A percentile compares a stretch with the other conserved stretches of the same genome.
These are phyloP conservation scores for Plasmodium adleri DNA, from an alignment of 169 alveolate species.

Conservation along the genomic window DNA sequence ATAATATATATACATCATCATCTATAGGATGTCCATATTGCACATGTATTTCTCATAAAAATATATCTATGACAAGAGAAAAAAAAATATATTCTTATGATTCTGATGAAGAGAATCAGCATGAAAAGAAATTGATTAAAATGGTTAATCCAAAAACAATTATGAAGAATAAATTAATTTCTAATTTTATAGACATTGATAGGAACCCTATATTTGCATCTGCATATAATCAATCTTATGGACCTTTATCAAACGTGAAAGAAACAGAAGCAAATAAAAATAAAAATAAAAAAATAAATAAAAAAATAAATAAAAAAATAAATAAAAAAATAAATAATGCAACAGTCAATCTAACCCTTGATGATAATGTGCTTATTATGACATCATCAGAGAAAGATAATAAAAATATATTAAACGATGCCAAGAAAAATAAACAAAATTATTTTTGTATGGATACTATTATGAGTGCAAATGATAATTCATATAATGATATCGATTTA, in stretches of 20 bases:
- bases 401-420: no score
- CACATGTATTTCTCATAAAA: no score
- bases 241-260: not conserved
- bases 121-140: slow-evolving; percentile 3
- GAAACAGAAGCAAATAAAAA: not conserved
- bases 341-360: not conserved
- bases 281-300: not conserved
- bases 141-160: slow-evolving; percentile 22
- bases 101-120: not conserved
- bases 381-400: no score
- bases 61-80: no score
- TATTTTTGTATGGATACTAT: no score
- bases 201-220: not conserved
- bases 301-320: not conserved
- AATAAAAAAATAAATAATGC: not conserved
- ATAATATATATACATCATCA: no score
- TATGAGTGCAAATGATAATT: no score
- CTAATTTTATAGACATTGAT: slow-evolving; percentile 54
- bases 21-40: no score
- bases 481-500: no score
- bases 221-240: not conserved
- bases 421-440: no score
- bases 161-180: slow-evolving; percentile 2
- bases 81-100: not conserved
- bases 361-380: not conserved